Conservation (phyloP, 2,329 filamentous ascomycete genomes). For the Metarhizium sp. region DNA sequence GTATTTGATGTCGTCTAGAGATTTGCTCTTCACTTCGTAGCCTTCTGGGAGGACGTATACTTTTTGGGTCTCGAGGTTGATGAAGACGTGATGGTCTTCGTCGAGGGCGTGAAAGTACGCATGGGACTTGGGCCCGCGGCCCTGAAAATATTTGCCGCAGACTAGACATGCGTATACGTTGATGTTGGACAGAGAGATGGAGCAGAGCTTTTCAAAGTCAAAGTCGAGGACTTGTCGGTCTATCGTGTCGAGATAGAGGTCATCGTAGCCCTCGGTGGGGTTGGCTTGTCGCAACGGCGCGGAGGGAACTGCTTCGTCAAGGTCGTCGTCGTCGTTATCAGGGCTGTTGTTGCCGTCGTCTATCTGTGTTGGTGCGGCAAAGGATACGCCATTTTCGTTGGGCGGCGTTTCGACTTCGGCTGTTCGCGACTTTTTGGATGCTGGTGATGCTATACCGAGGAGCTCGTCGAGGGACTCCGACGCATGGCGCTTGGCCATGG, state of each 20-base stretch:
- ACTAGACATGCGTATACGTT: constrained; percentile 97
- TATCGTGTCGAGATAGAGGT: constrained; percentile 96
- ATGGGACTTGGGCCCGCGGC: constrained; percentile 84
- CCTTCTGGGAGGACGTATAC: constrained; percentile 91
- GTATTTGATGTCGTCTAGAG: constrained; percentile 95
- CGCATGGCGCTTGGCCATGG: constrained; percentile 47
- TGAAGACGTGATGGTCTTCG: constrained; percentile 91
- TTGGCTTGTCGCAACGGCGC: constrained; percentile 61
- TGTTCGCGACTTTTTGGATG: constrained; percentile 47
- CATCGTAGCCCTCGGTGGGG: constrained; percentile 80
- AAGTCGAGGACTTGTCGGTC: constrained; percentile 89
- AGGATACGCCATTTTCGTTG: constrained; percentile 21
- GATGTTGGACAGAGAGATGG: constrained; percentile 90
- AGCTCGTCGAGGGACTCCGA: constrained; percentile 51
- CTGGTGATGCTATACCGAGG: constrained; percentile 44
- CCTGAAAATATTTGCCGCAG: constrained; percentile 96
- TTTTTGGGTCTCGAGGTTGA: constrained; percentile 91
- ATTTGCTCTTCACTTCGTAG: constrained; percentile 92
- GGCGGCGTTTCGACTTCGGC: constrained; percentile 34
- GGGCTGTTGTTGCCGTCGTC: constrained; percentile 22
- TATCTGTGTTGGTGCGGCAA: constrained; percentile 14
- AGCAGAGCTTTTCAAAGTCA: constrained; percentile 98
- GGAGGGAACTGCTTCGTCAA: constrained; percentile 23
- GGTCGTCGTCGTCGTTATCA: constrained; percentile 26
- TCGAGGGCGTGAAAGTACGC: constrained; percentile 97